A percentile compares a stretch with the other conserved stretches of the same genome.
Evolutionary conservation across 768 basidiomycete species (phyloP).

Genomic region (Suillus cothurnatus): DNA sequence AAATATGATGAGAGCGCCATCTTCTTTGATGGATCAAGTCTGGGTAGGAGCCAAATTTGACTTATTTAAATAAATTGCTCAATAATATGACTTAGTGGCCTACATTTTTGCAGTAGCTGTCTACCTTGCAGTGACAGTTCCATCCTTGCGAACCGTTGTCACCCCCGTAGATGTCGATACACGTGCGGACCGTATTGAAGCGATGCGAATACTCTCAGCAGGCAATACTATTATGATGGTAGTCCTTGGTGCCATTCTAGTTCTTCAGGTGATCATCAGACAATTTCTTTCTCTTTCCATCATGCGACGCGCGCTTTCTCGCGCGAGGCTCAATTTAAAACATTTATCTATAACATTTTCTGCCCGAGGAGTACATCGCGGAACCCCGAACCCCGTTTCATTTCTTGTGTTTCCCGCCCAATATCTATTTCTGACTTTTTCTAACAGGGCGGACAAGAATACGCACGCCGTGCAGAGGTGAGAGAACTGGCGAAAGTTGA

Average conservation of each 20-base stretch:
- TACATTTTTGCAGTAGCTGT: conserved; percentile 78
- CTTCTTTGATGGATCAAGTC: conserved; percentile 90
- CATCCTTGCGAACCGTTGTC: conserved; percentile 75
- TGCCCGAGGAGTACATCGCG: background rate
- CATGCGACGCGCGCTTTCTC: conserved; percentile 13
- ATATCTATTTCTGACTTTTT: conserved; percentile 13
- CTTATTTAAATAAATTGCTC: conserved; percentile 11
- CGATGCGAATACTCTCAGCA: conserved; percentile 80
- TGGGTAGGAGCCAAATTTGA: conserved; percentile 57
- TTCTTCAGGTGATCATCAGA: conserved; percentile 63
- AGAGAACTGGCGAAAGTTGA: conserved; percentile 41
- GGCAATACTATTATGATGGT: conserved; percentile 84
- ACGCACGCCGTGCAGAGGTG: conserved; percentile 64
- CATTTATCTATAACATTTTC: background rate
- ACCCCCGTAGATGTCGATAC: conserved; percentile 59
- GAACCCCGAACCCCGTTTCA: background rate
- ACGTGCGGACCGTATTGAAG: conserved; percentile 68
- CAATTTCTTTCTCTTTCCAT: conserved; percentile 17
- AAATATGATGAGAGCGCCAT: conserved; percentile 92
- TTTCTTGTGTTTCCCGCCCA: conserved; percentile 11
- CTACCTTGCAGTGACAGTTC: conserved; percentile 83
- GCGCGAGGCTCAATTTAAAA: conserved; percentile 13
- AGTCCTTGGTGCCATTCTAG: conserved; percentile 63
- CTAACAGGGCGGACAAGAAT: conserved; percentile 83
- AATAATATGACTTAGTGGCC: conserved; percentile 49